These are phyloP conservation scores for Panicum virgatum DNA, from an alignment of 202 grass and related monocot genomes.

Conservation along the genomic window DNA sequence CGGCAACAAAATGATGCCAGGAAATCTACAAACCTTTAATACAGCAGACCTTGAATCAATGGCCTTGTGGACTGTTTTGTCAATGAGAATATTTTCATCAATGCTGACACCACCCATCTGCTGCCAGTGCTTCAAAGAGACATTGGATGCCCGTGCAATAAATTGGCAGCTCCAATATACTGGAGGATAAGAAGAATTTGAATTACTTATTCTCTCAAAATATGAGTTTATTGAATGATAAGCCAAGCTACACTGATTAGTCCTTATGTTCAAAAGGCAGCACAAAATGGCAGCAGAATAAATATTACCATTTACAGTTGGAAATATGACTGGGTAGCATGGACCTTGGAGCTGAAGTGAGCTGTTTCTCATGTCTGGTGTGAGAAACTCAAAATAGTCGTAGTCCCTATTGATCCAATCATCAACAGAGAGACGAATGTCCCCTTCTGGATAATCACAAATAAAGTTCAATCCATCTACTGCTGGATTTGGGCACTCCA, in stretches of 20 bases:
- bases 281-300: not conserved
- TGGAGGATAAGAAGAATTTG: constrained; percentile 33
- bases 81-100: constrained; percentile 89
- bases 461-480: constrained; percentile 79
- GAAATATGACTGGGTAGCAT: constrained; percentile 96
- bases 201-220: not conserved
- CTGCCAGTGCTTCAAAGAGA: constrained; percentile 92
- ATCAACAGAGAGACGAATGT: constrained; percentile 75
- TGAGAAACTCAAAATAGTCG: constrained; percentile 92
- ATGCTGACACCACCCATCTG: constrained; percentile 89
- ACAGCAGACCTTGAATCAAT: constrained; percentile 83
- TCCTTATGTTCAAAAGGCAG: not conserved
- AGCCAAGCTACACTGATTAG: not conserved
- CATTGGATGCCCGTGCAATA: constrained; percentile 89
- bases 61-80: constrained; percentile 89
- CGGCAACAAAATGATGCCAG: not conserved
- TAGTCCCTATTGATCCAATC: constrained; percentile 99
- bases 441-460: constrained; percentile 94
- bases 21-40: constrained; percentile 64
- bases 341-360: constrained; percentile 94
- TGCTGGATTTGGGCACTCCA: constrained; percentile 84
- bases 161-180: constrained; percentile 97
- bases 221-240: constrained; percentile 5
- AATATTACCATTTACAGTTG: constrained; percentile 78
- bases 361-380: constrained; percentile 89